phyloP scores from a whole-genome alignment of 495 filamentous ascomycete genomes.

The Massariosphaeria phaeospora region DNA sequence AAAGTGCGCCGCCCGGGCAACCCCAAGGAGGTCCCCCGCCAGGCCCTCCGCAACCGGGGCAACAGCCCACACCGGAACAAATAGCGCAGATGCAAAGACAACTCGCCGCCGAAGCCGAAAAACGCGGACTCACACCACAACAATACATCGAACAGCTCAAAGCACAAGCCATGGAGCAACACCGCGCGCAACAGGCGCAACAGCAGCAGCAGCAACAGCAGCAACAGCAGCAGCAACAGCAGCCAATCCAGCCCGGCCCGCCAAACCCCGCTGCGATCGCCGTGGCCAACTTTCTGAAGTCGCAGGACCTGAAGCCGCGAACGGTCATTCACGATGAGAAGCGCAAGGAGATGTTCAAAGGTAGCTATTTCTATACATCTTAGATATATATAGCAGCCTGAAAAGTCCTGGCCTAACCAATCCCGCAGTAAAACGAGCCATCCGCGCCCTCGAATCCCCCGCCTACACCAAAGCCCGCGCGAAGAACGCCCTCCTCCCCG shows the following conservation, averaged over 20 bases:
- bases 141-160: constrained; percentile 63
- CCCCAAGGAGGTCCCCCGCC: too few relatives aligned
- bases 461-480: constrained; percentile 80
- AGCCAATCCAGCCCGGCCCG: constrained; percentile 63
- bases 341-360: constrained; percentile 96
- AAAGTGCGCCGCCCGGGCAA: constrained; percentile 1
- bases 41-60: constrained; percentile 41
- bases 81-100: constrained; percentile 78
- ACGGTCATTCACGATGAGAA: constrained; percentile 94
- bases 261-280: constrained; percentile 83
- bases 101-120: constrained; percentile 65
- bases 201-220: constrained; percentile 45
- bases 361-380: constrained; percentile 52
- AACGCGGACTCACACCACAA: constrained; percentile 56
- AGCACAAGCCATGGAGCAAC: constrained; percentile 47
- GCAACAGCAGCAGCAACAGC: constrained; percentile 47
- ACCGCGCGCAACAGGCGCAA: constrained; percentile 45
- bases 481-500: constrained; percentile 85
- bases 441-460: constrained; percentile 84
- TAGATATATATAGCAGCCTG: background rate
- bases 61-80: constrained; percentile 79
- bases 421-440: constrained; percentile 82
- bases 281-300: constrained; percentile 80
- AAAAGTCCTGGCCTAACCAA: background rate
- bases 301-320: constrained; percentile 80